A percentile compares a stretch with the other conserved stretches of the same genome.
Evolutionary conservation across 2,329 filamentous ascomycete genomes (phyloP).

Genomic region (Botrytis byssoidea): DNA sequence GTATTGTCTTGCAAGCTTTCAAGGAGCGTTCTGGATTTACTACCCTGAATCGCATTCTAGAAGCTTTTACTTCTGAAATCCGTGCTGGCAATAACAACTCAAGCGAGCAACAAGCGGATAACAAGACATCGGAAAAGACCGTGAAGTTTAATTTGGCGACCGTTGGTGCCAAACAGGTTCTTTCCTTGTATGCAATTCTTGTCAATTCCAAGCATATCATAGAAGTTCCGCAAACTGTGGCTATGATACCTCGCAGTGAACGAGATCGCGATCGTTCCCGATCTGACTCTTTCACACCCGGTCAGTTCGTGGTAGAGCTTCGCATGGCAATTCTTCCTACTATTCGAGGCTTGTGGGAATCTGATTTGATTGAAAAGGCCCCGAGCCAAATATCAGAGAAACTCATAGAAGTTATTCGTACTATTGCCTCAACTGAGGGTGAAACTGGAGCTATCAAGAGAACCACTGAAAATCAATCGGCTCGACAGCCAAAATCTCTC

Average conservation of each 20-base stretch:
- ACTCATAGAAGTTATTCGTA: slow-evolving; percentile 79
- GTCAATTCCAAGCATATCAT: slow-evolving; percentile 74
- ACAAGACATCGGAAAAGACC: slow-evolving; percentile 35
- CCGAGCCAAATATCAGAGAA: slow-evolving; percentile 73
- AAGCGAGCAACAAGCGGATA: slow-evolving; percentile 36
- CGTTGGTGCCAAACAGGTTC: slow-evolving; percentile 73
- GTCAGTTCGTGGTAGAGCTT: slow-evolving; percentile 83
- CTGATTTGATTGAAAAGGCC: slow-evolving; percentile 76
- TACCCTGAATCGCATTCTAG: slow-evolving; percentile 69
- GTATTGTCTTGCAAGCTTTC: slow-evolving; percentile 82
- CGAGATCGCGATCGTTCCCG: slow-evolving; percentile 55
- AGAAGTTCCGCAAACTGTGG: slow-evolving; percentile 67
- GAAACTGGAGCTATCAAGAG: slow-evolving; percentile 66
- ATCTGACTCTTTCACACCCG: slow-evolving; percentile 60
- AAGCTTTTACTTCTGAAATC: slow-evolving; percentile 62
- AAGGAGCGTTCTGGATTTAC: slow-evolving; percentile 76
- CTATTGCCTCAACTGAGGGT: slow-evolving; percentile 72
- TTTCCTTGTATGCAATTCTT: slow-evolving; percentile 76
- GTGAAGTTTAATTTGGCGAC: slow-evolving; percentile 45
- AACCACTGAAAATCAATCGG: slow-evolving; percentile 53
- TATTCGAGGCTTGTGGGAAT: slow-evolving; percentile 79
- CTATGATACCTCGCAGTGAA: slow-evolving; percentile 52
- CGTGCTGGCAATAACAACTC: slow-evolving; percentile 38
- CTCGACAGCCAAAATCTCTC: slow-evolving; percentile 41
- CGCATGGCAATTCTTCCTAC: slow-evolving; percentile 76